These are phyloP conservation scores for Paspalum vaginatum DNA, from an alignment of 176 grass and related monocot genomes.

Conservation along the genomic window DNA sequence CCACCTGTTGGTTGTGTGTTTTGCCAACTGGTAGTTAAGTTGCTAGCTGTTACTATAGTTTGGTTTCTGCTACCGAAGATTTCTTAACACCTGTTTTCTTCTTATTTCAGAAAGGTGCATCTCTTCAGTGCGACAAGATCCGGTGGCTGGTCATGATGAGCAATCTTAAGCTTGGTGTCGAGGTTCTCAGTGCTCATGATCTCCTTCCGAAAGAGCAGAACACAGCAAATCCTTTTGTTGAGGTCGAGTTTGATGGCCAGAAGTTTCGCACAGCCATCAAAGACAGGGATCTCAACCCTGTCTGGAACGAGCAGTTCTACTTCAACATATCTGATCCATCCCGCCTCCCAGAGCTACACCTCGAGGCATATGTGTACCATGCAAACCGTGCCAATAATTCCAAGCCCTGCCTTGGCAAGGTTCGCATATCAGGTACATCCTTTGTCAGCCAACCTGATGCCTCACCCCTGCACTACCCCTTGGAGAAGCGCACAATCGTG, in stretches of 20 bases:
- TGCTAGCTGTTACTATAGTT: slow-evolving; percentile 9
- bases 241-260: slow-evolving; percentile 78
- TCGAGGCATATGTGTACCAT: slow-evolving; percentile 82
- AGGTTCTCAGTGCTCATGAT: slow-evolving; percentile 74
- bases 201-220: slow-evolving; percentile 70
- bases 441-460: slow-evolving; percentile 69
- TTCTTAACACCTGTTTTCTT: slow-evolving; percentile 22
- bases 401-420: slow-evolving; percentile 74
- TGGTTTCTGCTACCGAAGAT: slow-evolving; percentile 21
- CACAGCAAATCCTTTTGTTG: slow-evolving; percentile 66
- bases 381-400: slow-evolving; percentile 44
- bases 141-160: slow-evolving; percentile 36
- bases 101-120: slow-evolving; percentile 39
- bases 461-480: slow-evolving; percentile 57
- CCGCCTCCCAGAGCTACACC: slow-evolving; percentile 52
- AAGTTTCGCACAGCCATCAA: slow-evolving; percentile 74
- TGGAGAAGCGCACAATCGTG: slow-evolving; percentile 72
- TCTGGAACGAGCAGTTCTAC: slow-evolving; percentile 78
- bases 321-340: slow-evolving; percentile 82
- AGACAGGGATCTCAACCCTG: slow-evolving; percentile 74
- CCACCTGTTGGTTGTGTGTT: slow-evolving; percentile 13
- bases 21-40: slow-evolving; percentile 14
- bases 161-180: slow-evolving; percentile 80
- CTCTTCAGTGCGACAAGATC: background rate
- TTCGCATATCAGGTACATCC: slow-evolving; percentile 66